Evolutionary conservation across 352 stramenopile species (phyloP).

Genomic region (Phytophthora multivora): DNA sequence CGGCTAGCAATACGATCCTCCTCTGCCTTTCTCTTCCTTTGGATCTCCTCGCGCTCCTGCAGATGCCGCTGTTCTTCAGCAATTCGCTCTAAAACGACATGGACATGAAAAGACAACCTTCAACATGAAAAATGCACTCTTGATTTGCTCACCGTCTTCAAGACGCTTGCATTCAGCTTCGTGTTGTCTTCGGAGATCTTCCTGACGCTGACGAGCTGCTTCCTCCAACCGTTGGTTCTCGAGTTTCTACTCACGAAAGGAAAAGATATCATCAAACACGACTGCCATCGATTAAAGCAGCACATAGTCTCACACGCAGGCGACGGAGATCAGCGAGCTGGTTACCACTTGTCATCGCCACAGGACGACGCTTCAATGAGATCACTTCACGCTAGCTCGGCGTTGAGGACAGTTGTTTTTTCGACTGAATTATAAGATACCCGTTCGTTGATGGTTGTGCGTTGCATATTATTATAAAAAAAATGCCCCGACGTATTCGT

Average conservation of each 20-base stretch:
- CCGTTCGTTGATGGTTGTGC: background rate
- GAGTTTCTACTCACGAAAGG: constrained; percentile 52
- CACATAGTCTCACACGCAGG: constrained; percentile 31
- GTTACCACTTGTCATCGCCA: constrained; percentile 19
- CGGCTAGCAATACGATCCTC: constrained; percentile 46
- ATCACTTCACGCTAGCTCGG: background rate
- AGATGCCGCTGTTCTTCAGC: constrained; percentile 40
- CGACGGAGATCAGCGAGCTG: constrained; percentile 45
- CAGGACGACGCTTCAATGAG: constrained; percentile 15
- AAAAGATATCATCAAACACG: constrained; percentile 2
- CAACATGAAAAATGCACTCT: background rate
- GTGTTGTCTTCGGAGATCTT: constrained; percentile 45
- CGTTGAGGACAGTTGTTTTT: background rate
- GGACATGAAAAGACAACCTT: background rate
- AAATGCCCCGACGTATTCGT: constrained; percentile 26
- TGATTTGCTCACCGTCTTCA: constrained; percentile 45
- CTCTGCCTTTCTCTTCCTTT: constrained; percentile 33
- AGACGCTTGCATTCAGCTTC: constrained; percentile 51
- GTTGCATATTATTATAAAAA: constrained; percentile 28
- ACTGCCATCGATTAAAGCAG: background rate
- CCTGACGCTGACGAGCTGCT: constrained; percentile 49
- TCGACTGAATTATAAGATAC: background rate
- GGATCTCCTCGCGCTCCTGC: constrained; percentile 37
- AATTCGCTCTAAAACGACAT: constrained; percentile 38
- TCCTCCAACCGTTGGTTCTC: constrained; percentile 73